A percentile compares a stretch with the other conserved stretches of the same genome.
Conservation (phyloP, 2,329 filamentous ascomycete species). For the Cadophora malorum region DNA sequence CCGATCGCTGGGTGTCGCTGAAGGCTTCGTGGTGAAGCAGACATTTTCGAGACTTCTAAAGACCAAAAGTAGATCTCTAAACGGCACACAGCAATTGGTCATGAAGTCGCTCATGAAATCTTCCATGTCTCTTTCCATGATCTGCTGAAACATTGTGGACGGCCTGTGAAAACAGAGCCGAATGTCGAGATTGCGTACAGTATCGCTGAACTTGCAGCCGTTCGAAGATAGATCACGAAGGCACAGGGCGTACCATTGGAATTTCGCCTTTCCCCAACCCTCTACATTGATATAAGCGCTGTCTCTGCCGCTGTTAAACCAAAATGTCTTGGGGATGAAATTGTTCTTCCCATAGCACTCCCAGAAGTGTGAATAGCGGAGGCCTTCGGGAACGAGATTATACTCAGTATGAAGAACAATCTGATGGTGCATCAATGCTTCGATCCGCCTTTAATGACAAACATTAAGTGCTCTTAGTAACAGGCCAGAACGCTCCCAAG, state of each 20-base stretch:
- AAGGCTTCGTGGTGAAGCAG: neutral
- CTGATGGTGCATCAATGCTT: neutral
- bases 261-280: neutral
- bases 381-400: no score
- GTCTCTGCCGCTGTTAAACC: conserved; percentile 3
- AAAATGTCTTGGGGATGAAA: neutral
- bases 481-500: neutral
- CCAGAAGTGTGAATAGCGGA: no score
- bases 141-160: no score
- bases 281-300: neutral
- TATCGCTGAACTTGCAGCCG: neutral
- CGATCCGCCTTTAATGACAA: neutral
- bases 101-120: neutral
- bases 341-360: neutral
- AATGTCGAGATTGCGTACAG: neutral
- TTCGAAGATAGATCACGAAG: neutral
- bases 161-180: neutral
- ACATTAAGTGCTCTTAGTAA: neutral
- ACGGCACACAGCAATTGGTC: no score
- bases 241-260: neutral
- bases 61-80: neutral
- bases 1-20: neutral
- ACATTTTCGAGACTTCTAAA: neutral
- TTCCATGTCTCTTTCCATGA: neutral
- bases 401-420: neutral